These are phyloP conservation scores for Ceratocystis cubensis DNA, from an alignment of 2,329 filamentous ascomycete species.

Conservation along the genomic window DNA sequence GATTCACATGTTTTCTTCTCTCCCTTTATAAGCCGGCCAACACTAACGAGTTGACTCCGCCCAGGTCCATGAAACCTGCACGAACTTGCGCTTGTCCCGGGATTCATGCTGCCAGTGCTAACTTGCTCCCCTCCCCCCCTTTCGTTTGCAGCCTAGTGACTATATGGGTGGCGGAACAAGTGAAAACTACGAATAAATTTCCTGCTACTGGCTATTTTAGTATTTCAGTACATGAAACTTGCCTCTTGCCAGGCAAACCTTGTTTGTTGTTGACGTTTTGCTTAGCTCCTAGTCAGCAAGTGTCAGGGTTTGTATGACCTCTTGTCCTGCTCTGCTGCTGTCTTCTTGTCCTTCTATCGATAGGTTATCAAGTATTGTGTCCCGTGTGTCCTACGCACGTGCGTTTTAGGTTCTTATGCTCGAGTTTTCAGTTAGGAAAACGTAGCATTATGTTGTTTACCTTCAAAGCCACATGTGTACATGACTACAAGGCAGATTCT, in stretches of 20 bases:
- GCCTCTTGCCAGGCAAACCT: not conserved
- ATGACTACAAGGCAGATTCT: not conserved
- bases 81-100: not conserved
- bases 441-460: no score
- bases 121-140: not conserved
- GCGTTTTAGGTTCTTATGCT: not conserved
- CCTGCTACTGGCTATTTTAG: not conserved
- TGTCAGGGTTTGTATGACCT: not conserved
- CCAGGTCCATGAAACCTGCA: not conserved
- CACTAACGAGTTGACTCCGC: not conserved
- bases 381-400: constrained; percentile 5
- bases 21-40: not conserved
- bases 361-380: not conserved
- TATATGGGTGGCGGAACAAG: not conserved
- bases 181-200: not conserved
- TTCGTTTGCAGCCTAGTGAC: no score
- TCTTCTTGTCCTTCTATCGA: no score
- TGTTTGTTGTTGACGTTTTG: constrained; percentile 5
- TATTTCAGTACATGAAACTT: constrained; percentile 2
- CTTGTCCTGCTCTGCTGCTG: not conserved
- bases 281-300: not conserved
- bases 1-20: not conserved
- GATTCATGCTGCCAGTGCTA: not conserved
- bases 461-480: not conserved
- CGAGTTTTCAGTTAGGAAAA: not conserved